A percentile compares a stretch with the other conserved stretches of the same genome.
phyloP scores from a whole-genome alignment of 2,329 filamentous ascomycete species.

The Sclerotinia spermophila region DNA sequence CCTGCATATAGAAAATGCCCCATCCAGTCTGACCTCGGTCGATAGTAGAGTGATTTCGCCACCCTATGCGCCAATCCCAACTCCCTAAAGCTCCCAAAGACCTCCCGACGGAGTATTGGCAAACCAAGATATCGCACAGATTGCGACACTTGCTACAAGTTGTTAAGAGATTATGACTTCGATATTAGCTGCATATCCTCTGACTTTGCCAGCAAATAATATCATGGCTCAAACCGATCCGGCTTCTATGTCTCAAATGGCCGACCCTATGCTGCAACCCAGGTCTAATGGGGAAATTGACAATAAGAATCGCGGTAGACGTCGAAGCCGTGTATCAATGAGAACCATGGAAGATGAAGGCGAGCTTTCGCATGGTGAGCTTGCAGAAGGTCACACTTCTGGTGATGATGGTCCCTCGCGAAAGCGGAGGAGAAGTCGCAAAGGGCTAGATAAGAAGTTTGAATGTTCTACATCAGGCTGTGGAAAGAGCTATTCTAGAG shows the following conservation, averaged over 20 bases:
- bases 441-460: conserved; percentile 76
- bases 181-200: conserved; percentile 32
- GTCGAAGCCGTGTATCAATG: conserved; percentile 31
- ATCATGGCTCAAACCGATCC: conserved; percentile 32
- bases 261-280: conserved; percentile 28
- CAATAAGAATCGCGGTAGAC: conserved; percentile 35
- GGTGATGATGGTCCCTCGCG: conserved; percentile 37
- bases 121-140: neutral
- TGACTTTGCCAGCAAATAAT: conserved; percentile 28
- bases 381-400: conserved; percentile 34
- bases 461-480: conserved; percentile 83
- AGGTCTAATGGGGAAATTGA: conserved; percentile 30
- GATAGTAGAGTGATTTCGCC: conserved; percentile 17
- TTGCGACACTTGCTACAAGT: neutral
- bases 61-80: conserved; percentile 15
- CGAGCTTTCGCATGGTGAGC: conserved; percentile 30
- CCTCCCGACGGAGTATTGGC: neutral
- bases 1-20: conserved; percentile 2
- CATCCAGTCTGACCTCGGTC: conserved; percentile 19
- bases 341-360: conserved; percentile 30
- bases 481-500: conserved; percentile 92
- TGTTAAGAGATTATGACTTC: conserved; percentile 36
- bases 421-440: conserved; percentile 68
- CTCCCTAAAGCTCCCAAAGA: neutral
- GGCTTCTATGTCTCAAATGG: conserved; percentile 27